Evolutionary conservation across 164 flowering plant genomes (phyloP), one percentile per base, ranked within the genome.

Genomic region (Brasenia schreberi): DNA sequence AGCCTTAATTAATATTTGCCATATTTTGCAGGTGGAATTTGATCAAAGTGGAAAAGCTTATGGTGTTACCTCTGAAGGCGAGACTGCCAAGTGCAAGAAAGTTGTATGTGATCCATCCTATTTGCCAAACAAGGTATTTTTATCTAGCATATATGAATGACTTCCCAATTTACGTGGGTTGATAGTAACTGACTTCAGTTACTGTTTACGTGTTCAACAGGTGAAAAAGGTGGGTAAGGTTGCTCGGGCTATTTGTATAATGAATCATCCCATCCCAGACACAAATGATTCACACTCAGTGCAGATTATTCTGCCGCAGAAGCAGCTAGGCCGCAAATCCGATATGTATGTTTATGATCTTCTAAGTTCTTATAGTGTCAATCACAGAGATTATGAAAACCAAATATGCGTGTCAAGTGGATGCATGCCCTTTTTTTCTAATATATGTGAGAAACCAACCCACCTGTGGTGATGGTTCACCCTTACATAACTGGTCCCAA

Each of bases 61-160:
- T 65, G 98, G 97, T 27, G 98, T 94, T 70, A 87, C 97, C 4
- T 94, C 95, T 65, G 96, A 89, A 77, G 97, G 98, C 67, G 97
- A 94, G 84, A 94, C 97, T 69, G 96, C 98, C 4, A 90, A 87
- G 73, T 89, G 98, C 88, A 94, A 90, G 77, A 94, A 94, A 81
- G 90, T 94, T 71, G 98, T 91, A 14, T 94, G 98, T 58, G 97
- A 89, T 77, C 96, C 98, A 60, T 87, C 96, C 64, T 94, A 94
- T 77, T 75, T 90, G 73, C 82, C 95, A 63, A 84, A 88, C 71
- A 91, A 87, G 92, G 96, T 88, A 76, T 11, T 4, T 7, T 18
- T 18, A 10, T 61, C 19, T 7, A 18, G 63, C 63, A 18, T 23
- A 12, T 18, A 5, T 14, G 63, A 10, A 11, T 61, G 12, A 49